Percentiles rank a stretch among this genome's conserved stretches.
Evolutionary conservation across 2,329 filamentous ascomycete genomes (phyloP).

Genomic region (Aspergillus proliferans): DNA sequence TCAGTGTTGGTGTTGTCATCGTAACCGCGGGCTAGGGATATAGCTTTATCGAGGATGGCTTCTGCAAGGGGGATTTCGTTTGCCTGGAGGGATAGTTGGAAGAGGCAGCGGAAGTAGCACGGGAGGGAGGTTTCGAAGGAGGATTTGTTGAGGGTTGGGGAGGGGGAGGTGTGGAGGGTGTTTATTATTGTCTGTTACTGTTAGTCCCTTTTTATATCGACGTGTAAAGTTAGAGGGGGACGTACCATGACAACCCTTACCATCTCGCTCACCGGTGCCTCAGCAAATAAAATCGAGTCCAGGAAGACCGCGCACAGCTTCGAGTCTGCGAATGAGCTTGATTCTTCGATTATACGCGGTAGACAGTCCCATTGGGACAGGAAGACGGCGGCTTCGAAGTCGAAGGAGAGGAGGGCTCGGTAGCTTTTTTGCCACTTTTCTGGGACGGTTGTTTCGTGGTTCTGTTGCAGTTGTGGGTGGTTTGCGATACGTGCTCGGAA

Average conservation of each 20-base stretch:
- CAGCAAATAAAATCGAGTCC: slow-evolving; percentile 55
- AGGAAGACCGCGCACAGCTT: slow-evolving; percentile 59
- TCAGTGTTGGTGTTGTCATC: background rate
- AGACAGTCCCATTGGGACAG: slow-evolving; percentile 62
- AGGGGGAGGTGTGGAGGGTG: slow-evolving; percentile 53
- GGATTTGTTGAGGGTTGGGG: slow-evolving; percentile 34
- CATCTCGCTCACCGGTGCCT: slow-evolving; percentile 35
- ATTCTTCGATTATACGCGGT: slow-evolving; percentile 48
- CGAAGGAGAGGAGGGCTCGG: slow-evolving; percentile 63
- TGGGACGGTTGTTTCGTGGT: slow-evolving; percentile 40
- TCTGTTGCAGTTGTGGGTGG: slow-evolving; percentile 31
- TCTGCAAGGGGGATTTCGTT: slow-evolving; percentile 24
- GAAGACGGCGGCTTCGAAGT: slow-evolving; percentile 68
- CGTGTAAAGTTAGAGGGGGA: background rate
- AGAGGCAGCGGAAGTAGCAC: slow-evolving; percentile 72
- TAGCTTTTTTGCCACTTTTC: slow-evolving; percentile 57
- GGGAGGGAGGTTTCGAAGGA: slow-evolving; percentile 50
- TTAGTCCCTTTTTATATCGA: background rate
- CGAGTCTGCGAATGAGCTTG: slow-evolving; percentile 19
- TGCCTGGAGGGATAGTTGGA: slow-evolving; percentile 55
- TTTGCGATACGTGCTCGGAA: slow-evolving; percentile 46
- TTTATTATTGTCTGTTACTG: slow-evolving; percentile 58
- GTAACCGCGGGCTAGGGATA: slow-evolving; percentile 13
- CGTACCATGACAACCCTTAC: slow-evolving; percentile 39
- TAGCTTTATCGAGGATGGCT: slow-evolving; percentile 28